phyloP scores from a whole-genome alignment of 1,284 basidiomycete species.

The Afroboletus lepidellus region DNA sequence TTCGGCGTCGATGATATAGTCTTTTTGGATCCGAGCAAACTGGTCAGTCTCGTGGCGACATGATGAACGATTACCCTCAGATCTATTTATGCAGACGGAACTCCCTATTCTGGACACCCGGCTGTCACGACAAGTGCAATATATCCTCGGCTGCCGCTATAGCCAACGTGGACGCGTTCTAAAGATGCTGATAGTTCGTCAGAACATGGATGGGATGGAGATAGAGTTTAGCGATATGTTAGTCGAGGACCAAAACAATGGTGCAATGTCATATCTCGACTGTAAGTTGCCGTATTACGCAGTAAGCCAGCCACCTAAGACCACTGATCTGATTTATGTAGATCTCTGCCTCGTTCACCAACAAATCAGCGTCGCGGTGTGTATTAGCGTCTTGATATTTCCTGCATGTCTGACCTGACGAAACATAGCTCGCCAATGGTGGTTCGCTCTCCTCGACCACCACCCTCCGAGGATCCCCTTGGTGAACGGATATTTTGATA shows the following conservation, averaged over 20 bases:
- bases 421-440: constrained; percentile 43
- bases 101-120: constrained; percentile 77
- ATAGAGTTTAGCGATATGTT: constrained; percentile 97
- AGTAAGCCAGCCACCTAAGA: constrained; percentile 16
- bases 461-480: constrained; percentile 46
- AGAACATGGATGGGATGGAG: constrained; percentile 92
- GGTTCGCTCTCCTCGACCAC: constrained; percentile 39
- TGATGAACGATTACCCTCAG: constrained; percentile 3
- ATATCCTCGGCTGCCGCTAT: constrained; percentile 76
- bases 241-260: constrained; percentile 96
- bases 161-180: constrained; percentile 58
- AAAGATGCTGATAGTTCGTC: constrained; percentile 82
- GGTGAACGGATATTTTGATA: constrained; percentile 37
- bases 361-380: constrained; percentile 61
- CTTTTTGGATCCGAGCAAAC: constrained; percentile 68
- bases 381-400: constrained; percentile 28
- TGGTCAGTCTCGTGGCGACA: constrained; percentile 46
- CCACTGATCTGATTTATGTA: constrained; percentile 37
- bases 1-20: constrained; percentile 84
- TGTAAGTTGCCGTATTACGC: constrained; percentile 51
- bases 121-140: constrained; percentile 83
- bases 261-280: constrained; percentile 85
- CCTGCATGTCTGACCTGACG: constrained; percentile 1
- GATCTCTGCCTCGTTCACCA: constrained; percentile 56
- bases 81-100: constrained; percentile 46